phyloP scores from a whole-genome alignment of 495 filamentous ascomycete genomes.

The Coniosporium apollinis region DNA sequence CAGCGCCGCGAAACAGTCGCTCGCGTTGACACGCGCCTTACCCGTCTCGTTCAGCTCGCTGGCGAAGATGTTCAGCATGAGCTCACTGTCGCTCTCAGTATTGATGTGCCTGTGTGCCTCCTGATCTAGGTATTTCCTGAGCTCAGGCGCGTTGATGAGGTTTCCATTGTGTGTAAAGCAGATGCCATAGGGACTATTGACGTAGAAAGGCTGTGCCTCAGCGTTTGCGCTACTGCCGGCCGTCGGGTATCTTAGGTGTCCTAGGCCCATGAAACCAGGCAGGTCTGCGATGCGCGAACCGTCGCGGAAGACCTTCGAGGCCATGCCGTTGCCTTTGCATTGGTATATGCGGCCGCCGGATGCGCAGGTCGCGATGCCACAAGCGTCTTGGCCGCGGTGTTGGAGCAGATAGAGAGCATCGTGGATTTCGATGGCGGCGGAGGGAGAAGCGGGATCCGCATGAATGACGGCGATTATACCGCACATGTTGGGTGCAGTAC shows the following conservation, averaged over 20 bases:
- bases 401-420: constrained; percentile 81
- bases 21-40: constrained; percentile 82
- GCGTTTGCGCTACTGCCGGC: constrained; percentile 70
- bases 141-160: constrained; percentile 75
- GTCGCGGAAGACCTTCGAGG: constrained; percentile 70
- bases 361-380: constrained; percentile 68
- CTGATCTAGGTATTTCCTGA: constrained; percentile 64
- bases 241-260: constrained; percentile 80
- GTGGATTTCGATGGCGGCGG: constrained; percentile 66
- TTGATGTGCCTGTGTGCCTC: constrained; percentile 93
- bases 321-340: constrained; percentile 86
- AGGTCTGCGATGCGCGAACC: constrained; percentile 60
- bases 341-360: constrained; percentile 70
- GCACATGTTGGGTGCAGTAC: constrained; percentile 44
- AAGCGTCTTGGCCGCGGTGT: constrained; percentile 81
- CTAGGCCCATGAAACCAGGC: constrained; percentile 79
- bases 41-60: constrained; percentile 89
- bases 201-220: constrained; percentile 81
- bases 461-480: constrained; percentile 74
- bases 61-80: constrained; percentile 91
- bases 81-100: constrained; percentile 85
- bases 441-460: constrained; percentile 41
- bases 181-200: constrained; percentile 78
- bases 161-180: constrained; percentile 71
- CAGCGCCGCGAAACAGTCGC: constrained; percentile 73